Evolutionary conservation across 495 filamentous ascomycete genomes (phyloP), one percentile per base, ranked within the genome.

Genomic region (Aspergillus diversus): DNA sequence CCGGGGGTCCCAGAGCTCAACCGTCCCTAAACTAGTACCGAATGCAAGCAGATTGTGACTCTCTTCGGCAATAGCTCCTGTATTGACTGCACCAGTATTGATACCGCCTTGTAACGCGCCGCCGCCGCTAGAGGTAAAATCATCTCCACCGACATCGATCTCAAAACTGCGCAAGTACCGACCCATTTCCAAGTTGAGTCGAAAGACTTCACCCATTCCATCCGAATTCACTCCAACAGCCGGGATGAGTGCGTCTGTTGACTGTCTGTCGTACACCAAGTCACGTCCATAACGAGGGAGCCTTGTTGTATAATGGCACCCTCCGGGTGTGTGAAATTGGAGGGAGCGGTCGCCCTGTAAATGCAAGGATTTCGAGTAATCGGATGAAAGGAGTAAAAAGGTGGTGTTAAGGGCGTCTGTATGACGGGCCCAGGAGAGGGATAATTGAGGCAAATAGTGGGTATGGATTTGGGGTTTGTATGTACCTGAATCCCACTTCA

Each of bases 381-480:
- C 96, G 59, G 87, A 86, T 5, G 93, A 96, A n/a, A 97, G 87
- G 8, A 99, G 82, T 17, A 92, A 71, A 72, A 99, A 99, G 3
- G 92, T 97, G 17, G 92, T 89, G 70, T 98, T 99, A n/a, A 97
- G 84, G 5, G 92, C 88, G 21, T 90, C 89, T 0, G 96, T 98
- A 75, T 99, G 96, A 16, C 95, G 89, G 12, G 94, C 86, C 76
- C 89, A 99, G 7, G 92, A 96, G 1, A 99, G 83, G 4, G 96
- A 93, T 6, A 98, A 82, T 64, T 97, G 93, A 42, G 93, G 92
- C 15, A 97, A 84, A 68, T 97, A 90, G 72, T 99, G 96, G 6
- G 91, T 91, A 72, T 97, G 95, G 63, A 97, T 97, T 75, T 98
- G 95, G 7, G 95, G 96, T 68, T 99, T 98, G 79, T 99, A 91